Evolutionary conservation across 768 basidiomycete species (phyloP), one percentile per base, ranked within the genome.

Genomic region (Mycena venus): DNA sequence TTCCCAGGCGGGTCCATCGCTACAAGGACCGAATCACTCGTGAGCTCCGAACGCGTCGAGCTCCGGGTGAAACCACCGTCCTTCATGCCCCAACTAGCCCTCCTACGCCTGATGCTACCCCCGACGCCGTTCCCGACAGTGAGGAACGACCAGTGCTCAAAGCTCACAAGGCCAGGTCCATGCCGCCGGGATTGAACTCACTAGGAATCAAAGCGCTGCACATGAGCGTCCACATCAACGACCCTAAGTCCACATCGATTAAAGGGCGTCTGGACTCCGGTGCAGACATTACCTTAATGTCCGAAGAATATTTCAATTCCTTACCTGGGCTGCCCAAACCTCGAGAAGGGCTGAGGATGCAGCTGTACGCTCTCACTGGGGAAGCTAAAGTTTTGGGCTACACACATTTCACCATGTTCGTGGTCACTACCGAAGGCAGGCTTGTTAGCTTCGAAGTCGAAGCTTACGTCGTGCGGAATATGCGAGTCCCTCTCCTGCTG

Each of bases 401-500:
- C 56, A 72, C 78, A 0, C 23, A 29, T 0, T 27, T 78, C 15
- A 66, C 68, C 0, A 38, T 82, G 27, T 78, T 53, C 42, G 27
- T 69, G 0, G 1, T 4, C 0, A 21, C 73, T 0, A 23, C 0
- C 0, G 38, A 66, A 1, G 78, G 79, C 1, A 23, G 19, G 0
- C 60, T 59, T 7, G 11, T 81, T 4, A 31, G 38, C 19, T 75
- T 80, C 49, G 64, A 72, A 7, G 68, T 73, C 2, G 81, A 82
- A 60, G 77, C 78, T 3, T 81, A 80, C 38, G 81, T 82, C 1
- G 79, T 82, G 0, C 67, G 74, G 4, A 71, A 69, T 4, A 83
- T 83, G 82, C 66, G 71, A 0, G 80, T 81, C 0, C 81, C 82
- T 10, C n/a, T 83, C 0, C 73, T 83, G 1, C 73, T 83, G 1